Evolutionary conservation across 1,284 basidiomycete species (phyloP), one percentile per base, ranked within the genome.

Genomic region (Trichosporon coremiiforme): DNA sequence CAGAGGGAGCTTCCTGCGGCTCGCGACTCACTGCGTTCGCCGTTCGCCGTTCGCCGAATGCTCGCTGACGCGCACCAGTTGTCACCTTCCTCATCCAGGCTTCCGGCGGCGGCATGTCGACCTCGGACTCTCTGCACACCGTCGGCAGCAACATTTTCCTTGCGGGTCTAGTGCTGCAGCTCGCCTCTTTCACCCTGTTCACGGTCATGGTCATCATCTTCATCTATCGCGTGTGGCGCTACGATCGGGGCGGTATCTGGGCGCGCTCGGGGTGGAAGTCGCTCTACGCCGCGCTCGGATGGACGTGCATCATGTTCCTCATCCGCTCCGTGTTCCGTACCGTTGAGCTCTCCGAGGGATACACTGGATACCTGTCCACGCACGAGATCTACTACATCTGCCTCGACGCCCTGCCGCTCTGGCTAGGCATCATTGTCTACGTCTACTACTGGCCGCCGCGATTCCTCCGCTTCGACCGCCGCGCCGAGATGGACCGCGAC

Each of bases 291-390:
- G 87, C 87, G 4, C 78, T 91, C 67, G 75, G 83, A 33, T 73
- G 89, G 69, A 89, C 89, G 72, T 90, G 88, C 70, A 76, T 88
- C 53, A 66, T 65, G 50, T 73, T 71, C 69, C 64, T 71, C 22
- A 69, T 91, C 75, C 89, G 90, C 72, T 91, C 89, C 41, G 80
- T 87, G 5, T 91, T 88, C 81, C 87, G 91, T 77, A 87, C 88
- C 1, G 84, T 88, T 31, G 90, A 91, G 75, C 85, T 89, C 47
- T 87, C 87, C 2, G 83, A 91, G 81, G 90, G 90, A 25, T 90
- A 86, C 81, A 76, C 79, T 17, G 90, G 90, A 4, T 82, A 83
- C 63, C 85, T 91, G n/a, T 85, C 88, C n/a, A 89, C 87, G 0
- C 86, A 86, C 31, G 89, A 90, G 78, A 77, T 78, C 1, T 87